A percentile compares a stretch with the other conserved stretches of the same genome.
These are phyloP conservation scores for Parasarocladium wereldwijsianum DNA, from an alignment of 2,329 filamentous ascomycete genomes.

Conservation along the genomic window DNA sequence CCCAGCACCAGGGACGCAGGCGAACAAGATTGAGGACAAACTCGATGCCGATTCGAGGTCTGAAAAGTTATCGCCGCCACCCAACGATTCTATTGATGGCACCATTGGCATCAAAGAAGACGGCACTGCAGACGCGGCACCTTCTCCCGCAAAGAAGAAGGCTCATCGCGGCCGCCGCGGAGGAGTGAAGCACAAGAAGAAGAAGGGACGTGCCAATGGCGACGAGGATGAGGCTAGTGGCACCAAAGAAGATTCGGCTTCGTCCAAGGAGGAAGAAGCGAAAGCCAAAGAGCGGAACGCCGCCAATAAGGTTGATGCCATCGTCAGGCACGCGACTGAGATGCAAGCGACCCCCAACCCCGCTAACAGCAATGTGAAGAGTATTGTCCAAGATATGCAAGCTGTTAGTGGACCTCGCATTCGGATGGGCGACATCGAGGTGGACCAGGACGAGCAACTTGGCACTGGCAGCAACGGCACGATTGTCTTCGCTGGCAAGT, in stretches of 20 bases:
- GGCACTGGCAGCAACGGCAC: slow-evolving; percentile 92
- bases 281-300: too few relatives aligned
- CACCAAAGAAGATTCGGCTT: neutral
- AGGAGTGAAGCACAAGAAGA: slow-evolving; percentile 52
- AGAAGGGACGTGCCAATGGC: slow-evolving; percentile 35
- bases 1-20: too few relatives aligned
- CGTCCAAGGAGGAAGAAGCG: slow-evolving; percentile 42
- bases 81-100: too few relatives aligned
- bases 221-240: slow-evolving; percentile 22
- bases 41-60: neutral
- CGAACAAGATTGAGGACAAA: neutral
- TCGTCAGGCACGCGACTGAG: neutral
- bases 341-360: too few relatives aligned
- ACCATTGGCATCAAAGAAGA: neutral
- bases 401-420: slow-evolving; percentile 45
- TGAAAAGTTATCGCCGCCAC: too few relatives aligned
- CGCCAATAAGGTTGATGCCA: slow-evolving; percentile 41
- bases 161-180: slow-evolving; percentile 57
- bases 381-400: slow-evolving; percentile 39
- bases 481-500: slow-evolving; percentile 85
- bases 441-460: slow-evolving; percentile 47
- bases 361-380: slow-evolving; percentile 51
- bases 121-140: neutral
- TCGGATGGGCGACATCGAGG: slow-evolving; percentile 48
- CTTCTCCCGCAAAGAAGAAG: slow-evolving; percentile 42